phyloP scores from a whole-genome alignment of 1,284 basidiomycete species.

The Kwoniella shivajii region DNA sequence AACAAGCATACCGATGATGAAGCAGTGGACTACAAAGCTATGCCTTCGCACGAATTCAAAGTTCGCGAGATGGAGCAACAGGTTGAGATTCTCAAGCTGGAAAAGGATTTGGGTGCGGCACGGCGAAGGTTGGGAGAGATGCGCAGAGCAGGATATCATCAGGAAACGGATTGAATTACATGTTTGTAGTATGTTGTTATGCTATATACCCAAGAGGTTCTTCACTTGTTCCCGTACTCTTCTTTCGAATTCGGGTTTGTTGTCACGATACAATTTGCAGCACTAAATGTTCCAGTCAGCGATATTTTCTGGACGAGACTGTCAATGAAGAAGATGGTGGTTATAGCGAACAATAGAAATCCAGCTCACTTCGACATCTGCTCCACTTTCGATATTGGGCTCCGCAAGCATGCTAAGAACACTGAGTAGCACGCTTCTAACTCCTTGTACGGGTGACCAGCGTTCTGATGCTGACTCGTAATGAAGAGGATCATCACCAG shows the following conservation, averaged over 20 bases:
- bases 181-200: constrained; percentile 7
- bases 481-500: constrained; percentile 77
- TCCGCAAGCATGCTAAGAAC: constrained; percentile 99
- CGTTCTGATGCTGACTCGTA: constrained; percentile 91
- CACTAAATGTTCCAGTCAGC: constrained; percentile 55
- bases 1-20: constrained; percentile 79
- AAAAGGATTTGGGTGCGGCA: constrained; percentile 91
- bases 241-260: constrained; percentile 62
- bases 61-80: constrained; percentile 98
- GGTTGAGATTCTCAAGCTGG: constrained; percentile 93
- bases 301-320: not conserved
- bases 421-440: constrained; percentile 93
- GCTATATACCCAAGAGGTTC: constrained; percentile 56
- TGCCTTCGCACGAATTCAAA: constrained; percentile 97
- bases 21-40: constrained; percentile 83
- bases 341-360: not conserved
- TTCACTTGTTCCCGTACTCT: constrained; percentile 56
- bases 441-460: constrained; percentile 86
- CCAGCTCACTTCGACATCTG: constrained; percentile 76
- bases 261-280: constrained; percentile 90
- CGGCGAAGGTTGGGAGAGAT: constrained; percentile 83
- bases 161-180: constrained; percentile 40
- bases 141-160: constrained; percentile 76
- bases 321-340: not conserved
- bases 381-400: constrained; percentile 98